These are phyloP conservation scores for Sphaerosporella brunnea DNA, from an alignment of 495 filamentous ascomycete species.

Conservation along the genomic window DNA sequence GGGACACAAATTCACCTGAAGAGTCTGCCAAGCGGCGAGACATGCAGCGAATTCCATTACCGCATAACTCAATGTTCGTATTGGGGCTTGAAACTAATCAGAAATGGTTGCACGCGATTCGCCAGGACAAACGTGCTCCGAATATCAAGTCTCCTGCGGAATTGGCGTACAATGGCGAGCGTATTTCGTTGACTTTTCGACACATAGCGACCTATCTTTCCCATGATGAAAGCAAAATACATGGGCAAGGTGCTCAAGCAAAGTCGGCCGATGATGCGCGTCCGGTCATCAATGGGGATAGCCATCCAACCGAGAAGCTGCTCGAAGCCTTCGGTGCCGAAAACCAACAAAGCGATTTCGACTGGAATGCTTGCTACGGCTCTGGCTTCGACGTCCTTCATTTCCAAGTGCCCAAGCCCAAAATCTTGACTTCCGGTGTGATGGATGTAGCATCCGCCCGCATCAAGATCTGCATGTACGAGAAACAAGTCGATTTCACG, in stretches of 20 bases:
- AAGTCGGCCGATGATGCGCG: constrained; percentile 44
- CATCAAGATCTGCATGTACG: constrained; percentile 17
- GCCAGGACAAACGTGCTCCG: constrained; percentile 57
- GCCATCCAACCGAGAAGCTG: constrained; percentile 46
- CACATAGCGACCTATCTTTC: constrained; percentile 72
- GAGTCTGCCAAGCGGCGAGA: constrained; percentile 28
- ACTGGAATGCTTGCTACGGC: constrained; percentile 68
- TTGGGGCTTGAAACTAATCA: constrained; percentile 68
- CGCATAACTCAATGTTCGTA: constrained; percentile 74
- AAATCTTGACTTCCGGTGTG: constrained; percentile 10
- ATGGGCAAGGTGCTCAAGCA: constrained; percentile 71
- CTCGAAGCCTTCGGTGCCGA: constrained; percentile 69
- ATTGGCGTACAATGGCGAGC: constrained; percentile 49
- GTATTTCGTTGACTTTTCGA: constrained; percentile 87
- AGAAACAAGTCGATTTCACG: constrained; percentile 12
- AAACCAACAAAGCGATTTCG: constrained; percentile 55
- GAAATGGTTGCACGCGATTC: constrained; percentile 78
- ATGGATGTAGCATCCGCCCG: constrained; percentile 1
- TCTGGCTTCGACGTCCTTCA: constrained; percentile 77
- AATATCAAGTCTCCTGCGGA: constrained; percentile 51
- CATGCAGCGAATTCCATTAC: constrained; percentile 52
- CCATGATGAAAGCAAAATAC: constrained; percentile 45
- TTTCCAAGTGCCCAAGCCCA: constrained; percentile 18
- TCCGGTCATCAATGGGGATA: constrained; percentile 49
- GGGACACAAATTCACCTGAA: constrained; percentile 7